These are phyloP conservation scores for Eimeria brunetti DNA, from an alignment of 169 alveolate genomes.

Conservation along the genomic window DNA sequence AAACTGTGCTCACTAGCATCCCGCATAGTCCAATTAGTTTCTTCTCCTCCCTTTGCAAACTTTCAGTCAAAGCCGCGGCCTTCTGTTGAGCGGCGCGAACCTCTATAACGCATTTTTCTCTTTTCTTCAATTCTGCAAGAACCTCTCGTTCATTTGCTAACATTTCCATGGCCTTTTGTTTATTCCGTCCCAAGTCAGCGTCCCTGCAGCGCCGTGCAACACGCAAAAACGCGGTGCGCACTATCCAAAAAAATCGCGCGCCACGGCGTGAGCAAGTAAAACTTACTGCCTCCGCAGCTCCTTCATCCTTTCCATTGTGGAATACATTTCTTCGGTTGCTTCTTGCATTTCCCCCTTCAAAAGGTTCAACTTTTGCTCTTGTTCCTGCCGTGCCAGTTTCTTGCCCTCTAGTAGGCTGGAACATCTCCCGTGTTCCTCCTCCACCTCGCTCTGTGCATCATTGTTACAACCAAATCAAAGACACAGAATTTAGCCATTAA, in stretches of 20 bases:
- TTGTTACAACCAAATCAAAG: neutral
- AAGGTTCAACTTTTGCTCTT: neutral
- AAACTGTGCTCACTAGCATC: neutral
- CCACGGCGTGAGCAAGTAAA: neutral
- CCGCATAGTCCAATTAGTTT: neutral
- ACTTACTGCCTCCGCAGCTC: constrained; percentile 36
- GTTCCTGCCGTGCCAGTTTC: neutral
- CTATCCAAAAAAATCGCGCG: neutral
- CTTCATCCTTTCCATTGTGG: constrained; percentile 28
- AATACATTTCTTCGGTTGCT: constrained; percentile 16
- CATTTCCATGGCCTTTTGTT: neutral
- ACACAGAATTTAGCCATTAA: neutral
- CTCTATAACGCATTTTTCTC: neutral
- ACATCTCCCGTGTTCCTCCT: neutral
- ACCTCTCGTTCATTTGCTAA: neutral
- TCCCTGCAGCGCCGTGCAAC: constrained; percentile 10
- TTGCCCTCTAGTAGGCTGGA: neutral
- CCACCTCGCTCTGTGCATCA: neutral
- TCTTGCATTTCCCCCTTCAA: neutral
- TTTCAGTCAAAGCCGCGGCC: neutral
- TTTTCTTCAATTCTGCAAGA: neutral
- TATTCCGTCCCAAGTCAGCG: neutral
- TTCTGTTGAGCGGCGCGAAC: constrained; percentile 14
- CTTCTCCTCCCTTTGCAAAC: neutral
- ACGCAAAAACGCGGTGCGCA: neutral